Percentiles rank a stretch among this genome's conserved stretches.
Conservation (phyloP, 331 rosid genomes). For the Prunus yedoensis region DNA sequence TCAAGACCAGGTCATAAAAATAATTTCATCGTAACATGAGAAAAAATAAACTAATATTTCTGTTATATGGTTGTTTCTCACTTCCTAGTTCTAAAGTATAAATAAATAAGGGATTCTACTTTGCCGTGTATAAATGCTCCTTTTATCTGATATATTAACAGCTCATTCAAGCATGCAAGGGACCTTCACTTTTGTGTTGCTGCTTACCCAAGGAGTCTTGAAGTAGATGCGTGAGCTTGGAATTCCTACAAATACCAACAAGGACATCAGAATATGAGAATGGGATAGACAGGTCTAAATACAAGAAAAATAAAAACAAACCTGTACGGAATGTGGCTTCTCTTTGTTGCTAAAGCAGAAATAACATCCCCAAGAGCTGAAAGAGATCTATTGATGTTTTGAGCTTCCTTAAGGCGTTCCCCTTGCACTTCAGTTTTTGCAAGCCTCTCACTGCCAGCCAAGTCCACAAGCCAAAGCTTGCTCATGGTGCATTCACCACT, state of each 20-base stretch:
- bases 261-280: conserved; percentile 13
- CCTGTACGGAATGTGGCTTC: conserved; percentile 74
- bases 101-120: no score
- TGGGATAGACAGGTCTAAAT: not conserved
- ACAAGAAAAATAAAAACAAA: conserved; percentile 15
- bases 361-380: conserved; percentile 83
- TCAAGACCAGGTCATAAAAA: no score
- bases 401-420: conserved; percentile 76
- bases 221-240: conserved; percentile 76
- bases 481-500: conserved; percentile 67
- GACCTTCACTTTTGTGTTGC: not conserved
- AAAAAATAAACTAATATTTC: not conserved
- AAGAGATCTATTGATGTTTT: conserved; percentile 71
- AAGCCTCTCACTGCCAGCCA: conserved; percentile 86
- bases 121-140: not conserved
- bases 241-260: conserved; percentile 51
- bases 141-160: not conserved
- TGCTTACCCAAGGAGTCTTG: conserved; percentile 74
- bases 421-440: conserved; percentile 76
- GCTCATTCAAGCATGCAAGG: not conserved
- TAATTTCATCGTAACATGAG: no score
- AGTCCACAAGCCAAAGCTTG: conserved; percentile 85
- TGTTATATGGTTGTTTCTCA: not conserved
- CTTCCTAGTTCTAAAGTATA: not conserved
- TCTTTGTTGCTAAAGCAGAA: conserved; percentile 69